Evolutionary conservation across 164 flowering plant genomes (phyloP), one percentile per base, ranked within the genome.

Genomic region (Nymphaea colorata): DNA sequence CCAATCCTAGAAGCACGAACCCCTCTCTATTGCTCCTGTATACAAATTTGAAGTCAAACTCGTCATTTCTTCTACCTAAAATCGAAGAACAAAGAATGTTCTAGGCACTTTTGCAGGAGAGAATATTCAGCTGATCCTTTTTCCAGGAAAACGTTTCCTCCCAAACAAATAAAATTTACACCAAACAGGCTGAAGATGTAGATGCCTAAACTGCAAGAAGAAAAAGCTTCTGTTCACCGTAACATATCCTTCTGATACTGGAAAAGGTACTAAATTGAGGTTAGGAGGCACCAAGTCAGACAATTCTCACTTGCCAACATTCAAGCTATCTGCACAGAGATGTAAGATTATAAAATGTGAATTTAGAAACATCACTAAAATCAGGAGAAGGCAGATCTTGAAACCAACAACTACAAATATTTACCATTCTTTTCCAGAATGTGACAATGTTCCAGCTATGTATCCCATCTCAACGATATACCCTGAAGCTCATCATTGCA

Each of bases 401-500:
- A 51, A 25, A 25, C 36, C 36, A 59, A 42, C 6, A 66, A 15
- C 3, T 51, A 59, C 59, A 44, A 55, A 62, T 14, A 17, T n/a
- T 69, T 82, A 90, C 89, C 93, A 72, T 81, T 81, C 53, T 74
- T 71, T 69, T 83, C 88, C 69, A 81, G 75, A 75, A 71, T 82
- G 77, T 78, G 81, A 14, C 75, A 72, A 6, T 84, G 74, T n/a
- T 81, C 71, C 68, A 72, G 76, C n/a, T 92, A 82, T 82, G 42
- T 76, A 86, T n/a, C 90, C 96, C 91, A 83, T 85, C 67, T 89
- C 89, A 64, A 84, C 71, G 72, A 86, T 70, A 86, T 70, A 65
- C 74, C 73, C 71, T 90, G 97, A 41, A 90, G 80, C 63, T 90
- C 96, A 72, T 68, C 80, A 69, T 89, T 84, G 85, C 89, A 79